Evolutionary conservation across 495 filamentous ascomycete species (phyloP), one percentile per base, ranked within the genome.

Genomic region (Acidiella bohemica): DNA sequence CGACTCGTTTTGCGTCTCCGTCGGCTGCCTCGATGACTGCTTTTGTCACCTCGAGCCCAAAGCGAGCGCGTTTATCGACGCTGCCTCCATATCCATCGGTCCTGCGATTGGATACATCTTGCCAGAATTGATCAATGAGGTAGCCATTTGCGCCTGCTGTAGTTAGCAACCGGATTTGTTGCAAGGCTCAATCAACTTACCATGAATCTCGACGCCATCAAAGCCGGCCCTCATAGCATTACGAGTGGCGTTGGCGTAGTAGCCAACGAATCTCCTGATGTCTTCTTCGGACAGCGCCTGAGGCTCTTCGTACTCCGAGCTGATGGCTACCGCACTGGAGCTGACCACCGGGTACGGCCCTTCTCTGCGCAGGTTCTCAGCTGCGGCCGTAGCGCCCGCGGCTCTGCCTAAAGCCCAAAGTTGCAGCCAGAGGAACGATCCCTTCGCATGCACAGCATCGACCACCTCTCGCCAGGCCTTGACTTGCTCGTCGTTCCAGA

Each of bases 151-250:
- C 59, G 39, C 41, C 41, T 42, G 18, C 4, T 4, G 10, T 12
- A 10, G 20, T 31, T 29, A 31, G 24, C 21, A 24, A 28, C 12
- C 19, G 28, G n/a, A n/a, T n/a, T n/a, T n/a, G n/a, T n/a, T n/a
- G n/a, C n/a, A n/a, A n/a, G n/a, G n/a, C n/a, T n/a, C n/a, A n/a
- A n/a, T n/a, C n/a, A 5, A 22, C 13, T 23, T 27, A 44, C 41
- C 45, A 51, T 84, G 79, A 44, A 84, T 62, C 59, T 86, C 81
- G 4, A 86, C 77, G 22, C 76, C 79, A 51, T 84, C 81, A 41
- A 84, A 86, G 9, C 80, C 81, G 3, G 80, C 81, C 7, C 59
- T 63, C 9, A 84, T 60, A 3, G 78, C 76, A 39, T 74, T 76
- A 45, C 64, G 59, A 1, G 80, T 73, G 13, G 77, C 80, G 17